phyloP scores from a whole-genome alignment of 1,139 yeast species.

The Suhomyces guaymorum region DNA sequence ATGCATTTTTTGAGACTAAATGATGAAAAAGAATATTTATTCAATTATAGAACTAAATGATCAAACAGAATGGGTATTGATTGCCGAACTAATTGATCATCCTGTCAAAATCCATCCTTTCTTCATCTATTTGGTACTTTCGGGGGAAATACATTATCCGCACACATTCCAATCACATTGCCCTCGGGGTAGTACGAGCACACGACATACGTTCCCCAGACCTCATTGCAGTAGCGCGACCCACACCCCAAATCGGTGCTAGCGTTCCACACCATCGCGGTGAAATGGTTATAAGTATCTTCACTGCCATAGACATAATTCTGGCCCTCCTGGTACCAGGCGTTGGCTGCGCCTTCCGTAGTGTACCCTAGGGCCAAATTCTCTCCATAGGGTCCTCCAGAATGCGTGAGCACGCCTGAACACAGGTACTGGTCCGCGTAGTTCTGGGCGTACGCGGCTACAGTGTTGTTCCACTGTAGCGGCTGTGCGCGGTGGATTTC shows the following conservation, averaged over 20 bases:
- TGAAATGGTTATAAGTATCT: conserved; percentile 21
- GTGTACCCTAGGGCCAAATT: conserved; percentile 42
- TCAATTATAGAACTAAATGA: too few relatives aligned
- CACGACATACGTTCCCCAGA: conserved; percentile 56
- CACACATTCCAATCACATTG: conserved; percentile 46
- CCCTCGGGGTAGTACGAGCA: conserved; percentile 68
- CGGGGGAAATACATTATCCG: conserved; percentile 29
- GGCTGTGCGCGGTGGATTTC: conserved; percentile 30
- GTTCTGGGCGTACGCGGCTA: conserved; percentile 31
- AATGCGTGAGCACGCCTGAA: conserved; percentile 35
- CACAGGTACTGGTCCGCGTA: conserved; percentile 36
- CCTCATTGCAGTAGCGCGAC: conserved; percentile 26
- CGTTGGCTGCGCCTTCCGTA: conserved; percentile 31
- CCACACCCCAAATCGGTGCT: conserved; percentile 22
- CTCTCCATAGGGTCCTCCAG: conserved; percentile 41
- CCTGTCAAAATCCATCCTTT: too few relatives aligned
- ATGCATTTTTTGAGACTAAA: too few relatives aligned
- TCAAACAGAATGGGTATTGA: too few relatives aligned
- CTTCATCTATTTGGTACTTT: too few relatives aligned
- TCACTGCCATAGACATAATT: conserved; percentile 26
- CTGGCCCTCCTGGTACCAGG: conserved; percentile 41
- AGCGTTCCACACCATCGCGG: conserved; percentile 24
- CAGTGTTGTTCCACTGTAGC: conserved; percentile 33
- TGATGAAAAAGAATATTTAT: too few relatives aligned
- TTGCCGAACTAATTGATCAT: not conserved